Conservation (phyloP, 164 flowering plant species). For the Amborella trichopoda region DNA sequence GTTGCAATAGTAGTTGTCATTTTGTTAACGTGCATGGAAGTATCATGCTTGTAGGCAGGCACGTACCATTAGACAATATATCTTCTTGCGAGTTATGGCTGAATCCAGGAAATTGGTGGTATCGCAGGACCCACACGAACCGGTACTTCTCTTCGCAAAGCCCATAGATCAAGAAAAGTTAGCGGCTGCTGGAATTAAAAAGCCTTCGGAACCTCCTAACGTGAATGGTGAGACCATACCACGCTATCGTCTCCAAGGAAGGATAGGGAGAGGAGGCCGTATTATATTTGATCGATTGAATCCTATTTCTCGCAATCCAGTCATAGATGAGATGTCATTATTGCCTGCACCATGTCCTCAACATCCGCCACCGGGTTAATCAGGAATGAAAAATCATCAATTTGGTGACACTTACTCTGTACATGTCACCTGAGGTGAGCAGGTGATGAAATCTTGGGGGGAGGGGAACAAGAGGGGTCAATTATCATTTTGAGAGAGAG, state of each 20-base stretch:
- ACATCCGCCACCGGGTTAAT: not conserved
- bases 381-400: too few species aligned
- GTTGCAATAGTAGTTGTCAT: too few species aligned
- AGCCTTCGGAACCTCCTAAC: constrained; percentile 36
- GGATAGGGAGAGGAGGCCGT: constrained; percentile 94
- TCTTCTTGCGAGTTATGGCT: too few species aligned
- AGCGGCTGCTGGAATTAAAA: constrained; percentile 69
- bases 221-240: constrained; percentile 24
- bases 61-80: too few species aligned
- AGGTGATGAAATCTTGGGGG: too few species aligned
- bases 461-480: too few species aligned
- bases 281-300: constrained; percentile 91
- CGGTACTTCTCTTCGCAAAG: constrained; percentile 68
- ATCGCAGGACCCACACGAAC: constrained; percentile 93
- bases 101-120: too few species aligned
- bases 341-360: constrained; percentile 11
- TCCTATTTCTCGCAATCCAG: constrained; percentile 46
- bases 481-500: too few species aligned
- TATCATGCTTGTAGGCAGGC: too few species aligned
- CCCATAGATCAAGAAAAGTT: constrained; percentile 69
- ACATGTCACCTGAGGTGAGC: too few species aligned
- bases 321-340: constrained; percentile 35
- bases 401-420: too few species aligned
- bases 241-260: constrained; percentile 47
- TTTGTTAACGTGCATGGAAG: too few species aligned